Evolutionary conservation across 2,329 filamentous ascomycete species (phyloP), one percentile per base, ranked within the genome.

Genomic region (Aureobasidium sp.): DNA sequence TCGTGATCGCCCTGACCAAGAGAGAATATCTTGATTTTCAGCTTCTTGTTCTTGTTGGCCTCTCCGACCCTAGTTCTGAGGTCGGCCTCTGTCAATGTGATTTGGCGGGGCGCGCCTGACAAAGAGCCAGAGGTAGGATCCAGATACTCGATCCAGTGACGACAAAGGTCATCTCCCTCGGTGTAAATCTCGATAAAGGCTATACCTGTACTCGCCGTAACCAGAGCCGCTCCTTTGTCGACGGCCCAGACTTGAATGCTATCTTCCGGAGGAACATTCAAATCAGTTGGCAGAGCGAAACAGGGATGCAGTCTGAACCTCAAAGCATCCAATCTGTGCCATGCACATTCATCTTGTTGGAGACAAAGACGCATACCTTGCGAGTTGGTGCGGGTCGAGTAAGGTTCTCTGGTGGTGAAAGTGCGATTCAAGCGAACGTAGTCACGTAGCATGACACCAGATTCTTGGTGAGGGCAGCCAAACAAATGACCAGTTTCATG

Each of bases 401-500:
- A 97, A 0, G 91, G 85, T 73, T 97, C 93, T 44, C 88, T 85
- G 35, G 84, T 83, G 49, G 89, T 81, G 71, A 97, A 97, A 1
- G 88, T 88, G 29, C 93, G 85, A 73, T 94, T 95, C 14, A 97
- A 77, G 1, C 81, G 86, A 35, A 92, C 85, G 71, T 96, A 97
- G 72, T 96, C 93, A 61, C 90, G 83, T 56, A 91, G 79, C 93
- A 97, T 97, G 64, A 97, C 81, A n/a, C 94, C 93, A 31, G 79
- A 88, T 70, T 94, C 90, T 71, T 95, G 91, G 71, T 95, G 90
- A 11, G 91, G 90, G 67, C 90, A 95, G 54, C 93, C 93, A 67
- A 97, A 89, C 24, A 96, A 75, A 75, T 96, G 93, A 3, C 93
- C 93, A 0, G 88, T 88, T 74, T 97, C 91, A 73, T 96, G 93